Evolutionary conservation across 2,329 filamentous ascomycete species (phyloP), one percentile per base, ranked within the genome.

Genomic region (Penicillium vulpinum): DNA sequence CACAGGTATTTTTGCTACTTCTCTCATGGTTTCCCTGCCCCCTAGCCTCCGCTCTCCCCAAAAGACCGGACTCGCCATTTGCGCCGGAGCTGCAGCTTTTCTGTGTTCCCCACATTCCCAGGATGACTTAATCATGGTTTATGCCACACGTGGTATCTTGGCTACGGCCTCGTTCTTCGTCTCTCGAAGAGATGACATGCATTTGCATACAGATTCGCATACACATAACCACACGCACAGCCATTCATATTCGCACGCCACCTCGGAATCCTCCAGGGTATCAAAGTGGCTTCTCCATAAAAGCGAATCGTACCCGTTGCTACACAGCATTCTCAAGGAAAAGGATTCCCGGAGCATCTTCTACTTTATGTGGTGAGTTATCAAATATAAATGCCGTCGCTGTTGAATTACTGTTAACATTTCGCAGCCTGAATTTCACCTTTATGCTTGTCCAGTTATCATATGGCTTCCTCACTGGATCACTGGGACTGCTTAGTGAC

Each of bases 391-490:
- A 39, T 7, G 21, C 16, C 5, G 21, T 57, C 9, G 40, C 46
- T 18, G 2, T 26, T 38, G 26, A 55, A 13, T 52, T 21, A 36
- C 16, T 6, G 55, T 68, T 73, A 57, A 70, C 49, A 21, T 35
- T 24, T 31, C 5, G 8, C 70, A 96, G 91, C 60, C 83, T 99
- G 54, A 99, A 99, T 71, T 92, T 99, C 66, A 83, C 81, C 7
- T 99, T 99, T 74, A 99, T 99, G 94, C 78, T 90, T 33, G 86
- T 99, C 1, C 94, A 99, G 69, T 89, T 92, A 39, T 91, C 93
- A 60, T 99, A 99, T 70, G 94, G 94, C 47, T 95, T 94, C 67
- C 78, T 94, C 11, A 97, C 92, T 4, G 92, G 96, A 64, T 99
- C 94, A 0, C 80, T 99, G 5, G 94, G 94, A 3, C 82, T 99